phyloP scores from a whole-genome alignment of 768 basidiomycete genomes.

The Xanthoconium stramineum region DNA sequence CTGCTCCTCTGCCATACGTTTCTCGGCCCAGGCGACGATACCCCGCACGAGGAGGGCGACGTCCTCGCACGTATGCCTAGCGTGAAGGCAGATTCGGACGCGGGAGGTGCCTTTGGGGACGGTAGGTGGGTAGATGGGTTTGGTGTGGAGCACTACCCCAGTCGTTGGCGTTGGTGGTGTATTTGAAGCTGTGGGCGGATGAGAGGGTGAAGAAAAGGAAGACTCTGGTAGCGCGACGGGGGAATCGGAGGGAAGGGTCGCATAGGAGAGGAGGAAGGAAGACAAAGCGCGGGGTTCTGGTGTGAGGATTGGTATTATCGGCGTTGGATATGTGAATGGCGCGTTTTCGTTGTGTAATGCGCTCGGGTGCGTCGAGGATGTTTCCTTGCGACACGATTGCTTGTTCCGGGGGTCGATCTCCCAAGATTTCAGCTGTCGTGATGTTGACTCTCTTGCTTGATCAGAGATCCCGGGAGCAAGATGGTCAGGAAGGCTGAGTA shows the following conservation, averaged over 20 bases:
- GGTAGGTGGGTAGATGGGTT: conserved; percentile 83
- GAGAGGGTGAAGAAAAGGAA: neutral
- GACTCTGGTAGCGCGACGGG: neutral
- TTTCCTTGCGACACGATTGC: neutral
- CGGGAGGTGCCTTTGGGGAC: conserved; percentile 85
- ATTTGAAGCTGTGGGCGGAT: neutral
- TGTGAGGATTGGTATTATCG: conserved; percentile 85
- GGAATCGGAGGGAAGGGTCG: neutral
- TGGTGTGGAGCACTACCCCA: conserved; percentile 54
- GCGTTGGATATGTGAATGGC: conserved; percentile 41
- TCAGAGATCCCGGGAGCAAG: conserved; percentile 2
- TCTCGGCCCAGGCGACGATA: conserved; percentile 40
- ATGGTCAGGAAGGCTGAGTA: conserved; percentile 27
- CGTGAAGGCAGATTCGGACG: conserved; percentile 85
- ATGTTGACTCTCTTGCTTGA: neutral
- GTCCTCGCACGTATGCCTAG: conserved; percentile 64
- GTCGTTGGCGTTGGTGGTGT: conserved; percentile 3
- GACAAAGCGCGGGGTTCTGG: conserved; percentile 74
- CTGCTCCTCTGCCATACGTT: conserved; percentile 7
- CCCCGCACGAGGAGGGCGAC: conserved; percentile 55
- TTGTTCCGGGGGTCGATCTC: conserved; percentile 1
- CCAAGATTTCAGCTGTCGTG: conserved; percentile 3
- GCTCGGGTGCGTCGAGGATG: neutral
- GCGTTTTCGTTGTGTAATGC: neutral
- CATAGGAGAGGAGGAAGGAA: conserved; percentile 45